phyloP scores from a whole-genome alignment of 2,329 filamentous ascomycete genomes.

The Aspergillus japonicus region DNA sequence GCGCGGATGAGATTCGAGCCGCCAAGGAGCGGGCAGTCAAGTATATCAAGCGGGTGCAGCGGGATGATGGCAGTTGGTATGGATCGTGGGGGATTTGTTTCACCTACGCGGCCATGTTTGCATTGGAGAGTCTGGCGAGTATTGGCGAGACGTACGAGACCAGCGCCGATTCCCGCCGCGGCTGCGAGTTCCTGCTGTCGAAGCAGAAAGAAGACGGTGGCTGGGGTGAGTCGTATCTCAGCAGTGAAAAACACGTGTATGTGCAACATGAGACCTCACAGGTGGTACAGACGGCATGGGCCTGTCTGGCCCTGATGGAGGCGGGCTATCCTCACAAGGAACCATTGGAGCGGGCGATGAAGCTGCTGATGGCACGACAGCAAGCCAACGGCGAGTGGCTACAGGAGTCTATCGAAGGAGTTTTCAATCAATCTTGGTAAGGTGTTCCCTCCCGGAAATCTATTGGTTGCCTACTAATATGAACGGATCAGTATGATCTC shows the following conservation, averaged over 20 bases:
- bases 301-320: constrained; percentile 75
- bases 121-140: constrained; percentile 77
- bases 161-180: constrained; percentile 67
- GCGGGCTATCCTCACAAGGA: constrained; percentile 75
- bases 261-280: constrained; percentile 76
- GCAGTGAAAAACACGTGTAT: constrained; percentile 75
- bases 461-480: constrained; percentile 7
- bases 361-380: constrained; percentile 81
- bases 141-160: constrained; percentile 79
- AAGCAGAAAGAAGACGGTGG: constrained; percentile 87
- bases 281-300: constrained; percentile 95
- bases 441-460: constrained; percentile 33
- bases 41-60: constrained; percentile 80
- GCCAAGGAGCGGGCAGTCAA: constrained; percentile 72
- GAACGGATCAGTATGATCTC: constrained; percentile 74
- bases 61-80: constrained; percentile 89
- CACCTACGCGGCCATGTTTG: constrained; percentile 96
- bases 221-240: constrained; percentile 93
- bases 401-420: constrained; percentile 93
- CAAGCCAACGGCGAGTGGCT: constrained; percentile 88
- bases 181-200: constrained; percentile 80
- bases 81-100: constrained; percentile 98
- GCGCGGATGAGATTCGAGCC: constrained; percentile 67
- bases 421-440: constrained; percentile 96
- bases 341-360: constrained; percentile 70